Evolutionary conservation across 1,139 yeast species (phyloP).

Genomic region (Nakaseomyces sp.): DNA sequence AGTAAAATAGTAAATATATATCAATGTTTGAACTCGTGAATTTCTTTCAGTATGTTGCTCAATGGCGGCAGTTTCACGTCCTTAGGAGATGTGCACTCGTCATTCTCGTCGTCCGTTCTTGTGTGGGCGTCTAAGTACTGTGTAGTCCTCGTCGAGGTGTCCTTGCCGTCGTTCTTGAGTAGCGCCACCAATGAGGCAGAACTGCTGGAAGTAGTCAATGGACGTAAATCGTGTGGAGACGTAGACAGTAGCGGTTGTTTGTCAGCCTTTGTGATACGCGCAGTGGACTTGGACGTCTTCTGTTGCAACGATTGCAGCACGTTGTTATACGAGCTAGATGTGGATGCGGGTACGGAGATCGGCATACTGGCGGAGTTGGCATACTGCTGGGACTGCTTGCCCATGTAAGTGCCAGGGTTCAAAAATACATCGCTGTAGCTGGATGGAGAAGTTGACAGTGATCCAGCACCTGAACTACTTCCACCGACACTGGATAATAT

Average conservation of each 20-base stretch:
- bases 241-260: constrained; percentile 1
- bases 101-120: constrained; percentile 6
- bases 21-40: not conserved
- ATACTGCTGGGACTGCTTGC: constrained; percentile 1
- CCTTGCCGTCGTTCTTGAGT: not conserved
- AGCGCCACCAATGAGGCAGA: constrained; percentile 1
- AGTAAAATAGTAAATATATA: not conserved
- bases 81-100: not conserved
- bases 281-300: not conserved
- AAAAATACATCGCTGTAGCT: constrained; percentile 1
- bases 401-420: constrained; percentile 2
- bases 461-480: constrained; percentile 5
- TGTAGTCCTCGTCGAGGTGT: not conserved
- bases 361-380: not conserved
- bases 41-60: constrained; percentile 20
- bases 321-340: not conserved
- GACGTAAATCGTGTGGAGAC: constrained; percentile 1
- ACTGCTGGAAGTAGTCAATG: not conserved
- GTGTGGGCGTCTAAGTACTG: constrained; percentile 1
- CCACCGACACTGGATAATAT: constrained; percentile 5
- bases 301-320: constrained; percentile 1
- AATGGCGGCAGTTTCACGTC: constrained; percentile 22
- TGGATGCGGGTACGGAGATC: not conserved
- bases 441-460: constrained; percentile 4
- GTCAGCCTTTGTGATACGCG: constrained; percentile 3